Conservation (phyloP, 306 rosid species). For the Delonix regia region DNA sequence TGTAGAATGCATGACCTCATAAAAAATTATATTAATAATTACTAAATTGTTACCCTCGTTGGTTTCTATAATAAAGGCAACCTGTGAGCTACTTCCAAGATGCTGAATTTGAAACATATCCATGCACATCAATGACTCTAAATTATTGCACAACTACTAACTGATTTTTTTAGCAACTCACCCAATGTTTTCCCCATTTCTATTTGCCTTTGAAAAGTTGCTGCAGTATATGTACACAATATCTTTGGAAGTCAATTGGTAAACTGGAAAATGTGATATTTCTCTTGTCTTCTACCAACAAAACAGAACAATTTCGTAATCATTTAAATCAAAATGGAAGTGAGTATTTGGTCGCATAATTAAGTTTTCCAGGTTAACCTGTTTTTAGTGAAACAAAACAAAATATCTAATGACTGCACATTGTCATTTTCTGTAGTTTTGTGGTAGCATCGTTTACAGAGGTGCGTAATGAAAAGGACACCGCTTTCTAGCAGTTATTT, state of each 20-base stretch:
- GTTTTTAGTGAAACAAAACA: neutral
- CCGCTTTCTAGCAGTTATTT: slow-evolving; percentile 9
- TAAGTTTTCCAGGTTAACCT: neutral
- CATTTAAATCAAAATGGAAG: neutral
- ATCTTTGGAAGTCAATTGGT: neutral
- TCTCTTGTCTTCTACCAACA: neutral
- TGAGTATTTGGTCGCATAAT: neutral
- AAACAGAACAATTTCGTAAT: neutral
- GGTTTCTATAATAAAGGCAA: neutral
- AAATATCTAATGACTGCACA: slow-evolving; percentile 13
- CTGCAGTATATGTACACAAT: neutral
- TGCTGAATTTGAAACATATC: neutral
- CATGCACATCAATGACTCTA: neutral
- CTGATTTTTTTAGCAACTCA: neutral
- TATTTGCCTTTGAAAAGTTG: neutral
- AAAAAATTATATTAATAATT: neutral
- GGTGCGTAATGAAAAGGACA: slow-evolving; percentile 36
- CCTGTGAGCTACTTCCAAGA: neutral
- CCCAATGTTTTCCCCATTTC: neutral
- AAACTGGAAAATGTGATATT: neutral
- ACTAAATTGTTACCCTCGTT: neutral
- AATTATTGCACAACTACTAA: neutral
- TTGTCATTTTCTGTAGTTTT: slow-evolving; percentile 44
- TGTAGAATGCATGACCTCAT: neutral
- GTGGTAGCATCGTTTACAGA: slow-evolving; percentile 43